phyloP scores from a whole-genome alignment of 345 rosid genomes.

The Eutrema japonicum region DNA sequence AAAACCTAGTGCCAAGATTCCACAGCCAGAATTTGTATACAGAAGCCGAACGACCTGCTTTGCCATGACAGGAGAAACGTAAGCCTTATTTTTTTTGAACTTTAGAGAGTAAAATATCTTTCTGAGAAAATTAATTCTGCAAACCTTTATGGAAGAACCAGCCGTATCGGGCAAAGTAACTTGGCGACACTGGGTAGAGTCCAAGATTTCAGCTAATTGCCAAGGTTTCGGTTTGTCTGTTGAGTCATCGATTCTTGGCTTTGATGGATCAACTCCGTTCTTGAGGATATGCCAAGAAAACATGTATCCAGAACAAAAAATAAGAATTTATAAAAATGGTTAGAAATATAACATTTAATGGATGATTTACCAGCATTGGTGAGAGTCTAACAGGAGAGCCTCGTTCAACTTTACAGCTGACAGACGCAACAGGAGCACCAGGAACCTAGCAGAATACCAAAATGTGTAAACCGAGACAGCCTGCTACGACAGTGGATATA shows the following conservation, averaged over 20 bases:
- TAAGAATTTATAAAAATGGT: neutral
- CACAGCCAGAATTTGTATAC: constrained; percentile 83
- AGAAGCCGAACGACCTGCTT: constrained; percentile 81
- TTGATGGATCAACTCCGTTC: constrained; percentile 84
- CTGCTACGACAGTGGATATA: constrained; percentile 23
- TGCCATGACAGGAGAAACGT: constrained; percentile 25
- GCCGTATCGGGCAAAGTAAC: constrained; percentile 65
- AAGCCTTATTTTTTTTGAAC: neutral
- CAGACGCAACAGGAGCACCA: constrained; percentile 59
- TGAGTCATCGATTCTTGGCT: constrained; percentile 68
- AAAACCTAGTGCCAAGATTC: constrained; percentile 83
- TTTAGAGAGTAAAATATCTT: neutral
- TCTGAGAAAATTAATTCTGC: constrained; percentile 21
- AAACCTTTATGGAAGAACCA: constrained; percentile 77
- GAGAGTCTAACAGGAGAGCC: constrained; percentile 82
- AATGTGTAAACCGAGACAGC: constrained; percentile 17
- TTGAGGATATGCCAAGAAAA: constrained; percentile 26
- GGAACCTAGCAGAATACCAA: constrained; percentile 57
- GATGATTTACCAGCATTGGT: constrained; percentile 57
- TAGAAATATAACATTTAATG: constrained; percentile 10
- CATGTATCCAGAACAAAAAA: neutral
- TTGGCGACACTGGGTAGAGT: constrained; percentile 62
- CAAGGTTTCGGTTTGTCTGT: constrained; percentile 68
- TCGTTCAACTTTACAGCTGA: constrained; percentile 75
- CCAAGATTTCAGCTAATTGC: constrained; percentile 76